Conservation (phyloP, 345 rosid species). For the Syzygium aromaticum region DNA sequence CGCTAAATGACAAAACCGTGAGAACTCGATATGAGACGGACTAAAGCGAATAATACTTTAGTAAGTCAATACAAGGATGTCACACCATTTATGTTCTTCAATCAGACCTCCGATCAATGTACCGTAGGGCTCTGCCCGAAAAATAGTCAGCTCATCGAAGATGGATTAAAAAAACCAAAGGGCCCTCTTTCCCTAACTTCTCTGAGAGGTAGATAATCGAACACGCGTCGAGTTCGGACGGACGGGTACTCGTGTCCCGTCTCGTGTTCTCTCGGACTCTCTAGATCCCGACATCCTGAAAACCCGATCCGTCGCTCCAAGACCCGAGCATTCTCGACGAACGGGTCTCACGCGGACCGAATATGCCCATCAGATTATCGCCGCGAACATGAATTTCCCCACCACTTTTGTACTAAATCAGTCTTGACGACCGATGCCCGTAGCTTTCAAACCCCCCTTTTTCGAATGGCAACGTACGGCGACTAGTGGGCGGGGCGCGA, state of each 20-base stretch:
- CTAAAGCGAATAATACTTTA: no score
- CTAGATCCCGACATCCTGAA: background rate
- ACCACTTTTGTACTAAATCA: background rate
- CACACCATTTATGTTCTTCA: no score
- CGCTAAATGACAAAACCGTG: no score
- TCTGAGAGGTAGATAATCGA: no score
- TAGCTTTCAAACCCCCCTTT: background rate
- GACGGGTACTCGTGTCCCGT: background rate
- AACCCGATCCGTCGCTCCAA: background rate
- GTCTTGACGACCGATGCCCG: no score
- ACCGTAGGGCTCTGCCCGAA: background rate
- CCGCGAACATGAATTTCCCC: background rate
- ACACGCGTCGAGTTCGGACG: no score
- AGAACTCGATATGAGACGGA: no score
- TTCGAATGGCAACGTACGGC: background rate
- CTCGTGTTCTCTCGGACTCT: background rate
- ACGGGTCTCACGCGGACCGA: background rate
- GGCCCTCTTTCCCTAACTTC: background rate
- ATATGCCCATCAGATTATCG: background rate
- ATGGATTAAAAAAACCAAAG: background rate
- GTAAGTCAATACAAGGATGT: no score
- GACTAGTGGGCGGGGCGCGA: background rate
- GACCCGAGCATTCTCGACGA: background rate
- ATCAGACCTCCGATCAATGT: background rate
- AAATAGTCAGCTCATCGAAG: background rate